phyloP scores from a whole-genome alignment of 2,329 filamentous ascomycete species.

The Dactylellina cionopaga region DNA sequence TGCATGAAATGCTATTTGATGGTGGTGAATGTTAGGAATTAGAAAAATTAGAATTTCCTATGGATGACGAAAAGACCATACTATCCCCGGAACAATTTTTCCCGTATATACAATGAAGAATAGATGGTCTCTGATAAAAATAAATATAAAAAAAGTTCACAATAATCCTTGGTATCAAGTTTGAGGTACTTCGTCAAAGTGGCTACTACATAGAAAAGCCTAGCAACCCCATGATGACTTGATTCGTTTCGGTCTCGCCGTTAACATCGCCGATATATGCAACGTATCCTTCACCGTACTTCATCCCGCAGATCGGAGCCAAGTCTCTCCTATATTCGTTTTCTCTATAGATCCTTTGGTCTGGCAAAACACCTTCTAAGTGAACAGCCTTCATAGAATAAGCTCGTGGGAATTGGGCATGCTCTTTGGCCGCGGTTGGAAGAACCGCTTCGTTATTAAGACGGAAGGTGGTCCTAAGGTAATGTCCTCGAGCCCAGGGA shows the following conservation, averaged over 20 bases:
- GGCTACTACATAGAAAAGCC: too few species aligned
- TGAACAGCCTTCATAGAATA: constrained; percentile 59
- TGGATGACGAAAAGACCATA: too few species aligned
- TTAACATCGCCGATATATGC: constrained; percentile 59
- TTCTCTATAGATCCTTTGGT: constrained; percentile 58
- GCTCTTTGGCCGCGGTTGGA: not conserved
- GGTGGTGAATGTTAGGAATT: too few species aligned
- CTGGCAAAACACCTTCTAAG: constrained; percentile 54
- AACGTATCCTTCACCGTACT: constrained; percentile 56
- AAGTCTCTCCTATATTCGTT: constrained; percentile 54
- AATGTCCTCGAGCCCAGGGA: not conserved
- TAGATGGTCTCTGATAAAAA: too few species aligned
- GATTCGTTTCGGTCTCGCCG: constrained; percentile 53
- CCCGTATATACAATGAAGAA: too few species aligned
- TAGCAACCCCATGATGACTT: constrained; percentile 57
- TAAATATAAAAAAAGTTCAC: too few species aligned
- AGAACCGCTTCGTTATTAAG: not conserved
- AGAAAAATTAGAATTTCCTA: too few species aligned
- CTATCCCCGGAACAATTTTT: too few species aligned
- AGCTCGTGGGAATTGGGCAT: constrained; percentile 28
- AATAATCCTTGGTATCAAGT: too few species aligned
- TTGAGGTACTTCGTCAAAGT: too few species aligned
- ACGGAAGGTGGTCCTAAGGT: not conserved
- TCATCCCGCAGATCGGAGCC: constrained; percentile 56
- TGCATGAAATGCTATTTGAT: too few species aligned